phyloP scores from a whole-genome alignment of 306 rosid genomes.

The Trichosanthes truncata region DNA sequence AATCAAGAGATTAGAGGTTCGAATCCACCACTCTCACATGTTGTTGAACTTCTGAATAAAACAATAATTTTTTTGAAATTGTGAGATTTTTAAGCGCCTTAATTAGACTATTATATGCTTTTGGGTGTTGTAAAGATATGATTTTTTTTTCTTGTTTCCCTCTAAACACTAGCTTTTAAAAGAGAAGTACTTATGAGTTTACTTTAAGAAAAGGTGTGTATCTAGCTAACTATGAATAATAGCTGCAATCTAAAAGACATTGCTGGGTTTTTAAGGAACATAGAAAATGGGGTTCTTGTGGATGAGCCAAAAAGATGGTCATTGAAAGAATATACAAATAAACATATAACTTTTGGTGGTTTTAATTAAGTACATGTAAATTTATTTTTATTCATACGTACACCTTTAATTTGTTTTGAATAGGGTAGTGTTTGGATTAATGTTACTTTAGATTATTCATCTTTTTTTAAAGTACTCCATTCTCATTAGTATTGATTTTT shows the following conservation, averaged over 20 bases:
- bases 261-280: conserved; percentile 11
- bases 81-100: too few species aligned
- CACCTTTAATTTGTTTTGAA: background rate
- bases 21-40: too few species aligned
- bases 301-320: conserved; percentile 6
- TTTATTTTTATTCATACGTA: background rate
- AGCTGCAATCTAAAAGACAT: background rate
- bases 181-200: background rate
- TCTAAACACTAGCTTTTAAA: background rate
- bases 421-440: background rate
- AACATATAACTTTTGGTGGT: conserved; percentile 4
- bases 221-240: background rate
- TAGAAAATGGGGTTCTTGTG: conserved; percentile 6
- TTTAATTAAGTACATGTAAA: background rate
- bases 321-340: background rate
- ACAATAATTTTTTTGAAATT: too few species aligned
- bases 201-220: background rate
- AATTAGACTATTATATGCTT: background rate
- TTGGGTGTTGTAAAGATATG: background rate
- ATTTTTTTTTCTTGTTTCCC: too few species aligned
- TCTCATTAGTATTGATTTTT: background rate
- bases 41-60: too few species aligned
- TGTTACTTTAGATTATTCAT: background rate
- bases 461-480: background rate
- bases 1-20: too few species aligned